Evolutionary conservation across 148 eudicot species (phyloP).

Genomic region (Rhododendron mucronatum): DNA sequence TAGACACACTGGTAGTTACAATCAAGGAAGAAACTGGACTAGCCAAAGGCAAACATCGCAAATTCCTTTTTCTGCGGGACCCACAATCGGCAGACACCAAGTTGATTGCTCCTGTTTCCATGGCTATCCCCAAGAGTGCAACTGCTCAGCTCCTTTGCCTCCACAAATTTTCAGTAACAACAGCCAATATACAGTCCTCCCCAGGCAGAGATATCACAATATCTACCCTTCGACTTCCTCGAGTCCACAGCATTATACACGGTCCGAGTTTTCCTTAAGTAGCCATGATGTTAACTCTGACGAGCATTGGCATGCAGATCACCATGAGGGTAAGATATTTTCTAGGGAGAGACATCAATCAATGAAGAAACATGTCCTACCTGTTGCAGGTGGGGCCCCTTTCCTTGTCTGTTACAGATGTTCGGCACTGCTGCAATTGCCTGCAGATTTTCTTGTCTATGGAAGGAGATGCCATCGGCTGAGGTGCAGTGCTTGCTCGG

Average conservation of each 20-base stretch:
- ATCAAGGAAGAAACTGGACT: conserved; percentile 26
- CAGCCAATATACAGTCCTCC: conserved; percentile 24
- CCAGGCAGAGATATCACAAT: conserved; percentile 23
- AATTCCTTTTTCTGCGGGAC: conserved; percentile 52
- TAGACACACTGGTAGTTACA: conserved; percentile 17
- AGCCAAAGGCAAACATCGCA: conserved; percentile 22
- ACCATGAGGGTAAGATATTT: conserved; percentile 26
- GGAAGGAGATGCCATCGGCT: conserved; percentile 50
- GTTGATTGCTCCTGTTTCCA: conserved; percentile 32
- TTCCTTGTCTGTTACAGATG: conserved; percentile 56
- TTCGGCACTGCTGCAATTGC: conserved; percentile 51
- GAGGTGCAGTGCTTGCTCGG: conserved; percentile 61
- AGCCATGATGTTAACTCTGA: conserved; percentile 30
- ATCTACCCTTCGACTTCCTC: conserved; percentile 22
- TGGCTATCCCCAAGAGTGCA: conserved; percentile 36
- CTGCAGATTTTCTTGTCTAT: conserved; percentile 55
- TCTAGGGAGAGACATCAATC: conserved; percentile 41
- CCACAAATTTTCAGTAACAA: conserved; percentile 22
- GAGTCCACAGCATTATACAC: conserved; percentile 30
- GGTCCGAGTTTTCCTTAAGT: conserved; percentile 31
- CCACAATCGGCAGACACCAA: conserved; percentile 27
- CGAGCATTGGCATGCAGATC: conserved; percentile 31
- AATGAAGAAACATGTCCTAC: conserved; percentile 43
- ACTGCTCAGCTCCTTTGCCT: conserved; percentile 51
- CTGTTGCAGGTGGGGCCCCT: conserved; percentile 71